Base-by-base conservation (phyloP, 2,329 filamentous ascomycete species). In the Aspergillus ochraceus region DNA sequence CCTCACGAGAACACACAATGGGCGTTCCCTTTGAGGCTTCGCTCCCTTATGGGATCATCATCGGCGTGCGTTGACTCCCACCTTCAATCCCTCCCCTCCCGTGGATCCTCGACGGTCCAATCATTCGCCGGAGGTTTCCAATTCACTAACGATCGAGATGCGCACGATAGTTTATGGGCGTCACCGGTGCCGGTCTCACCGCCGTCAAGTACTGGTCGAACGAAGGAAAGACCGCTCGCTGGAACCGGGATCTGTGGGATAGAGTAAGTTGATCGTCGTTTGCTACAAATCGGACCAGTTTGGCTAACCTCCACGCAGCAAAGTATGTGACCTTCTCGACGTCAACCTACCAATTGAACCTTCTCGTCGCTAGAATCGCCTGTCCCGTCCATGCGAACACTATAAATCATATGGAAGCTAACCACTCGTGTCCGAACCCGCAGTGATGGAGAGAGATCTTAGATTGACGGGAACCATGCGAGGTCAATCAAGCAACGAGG, bases 401-500 rank as follows among this genome's bases (percentile, higher is more conserved):
- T 52, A 64, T 24, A 54, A 53, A 32, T 51, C 22, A 17, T 8
- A n/a, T 30, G 17, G 46, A 61, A 11, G 50, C 64, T 64, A 67
- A 70, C 60, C 66, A 70, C 11, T 36, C 19, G 12, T 6, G 8
- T 26, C 70, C 74, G 54, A 17, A 54, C 17, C 26, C 54, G 61
- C 72, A 89, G 86, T 89, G 86, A 87, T 88, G 85, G 84, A 88
- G 68, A 81, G 86, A 74, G 86, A 89, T 73, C 76, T 82, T 70
- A 78, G 86, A 64, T 79, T 89, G 68, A 89, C 86, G 46, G 86
- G 86, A 56, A 83, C 80, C 64, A 70, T 82, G 69, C 79, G 86
- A 76, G 86, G 85, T 61, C 86, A 89, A 72, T 84, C 84, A 58
- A 84, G 86, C 75, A 84, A 81, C 63, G 77, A 81, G 51, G 75